Base-by-base conservation (phyloP, 2,329 filamentous ascomycete species). In the Cladobotryum protrusum region DNA sequence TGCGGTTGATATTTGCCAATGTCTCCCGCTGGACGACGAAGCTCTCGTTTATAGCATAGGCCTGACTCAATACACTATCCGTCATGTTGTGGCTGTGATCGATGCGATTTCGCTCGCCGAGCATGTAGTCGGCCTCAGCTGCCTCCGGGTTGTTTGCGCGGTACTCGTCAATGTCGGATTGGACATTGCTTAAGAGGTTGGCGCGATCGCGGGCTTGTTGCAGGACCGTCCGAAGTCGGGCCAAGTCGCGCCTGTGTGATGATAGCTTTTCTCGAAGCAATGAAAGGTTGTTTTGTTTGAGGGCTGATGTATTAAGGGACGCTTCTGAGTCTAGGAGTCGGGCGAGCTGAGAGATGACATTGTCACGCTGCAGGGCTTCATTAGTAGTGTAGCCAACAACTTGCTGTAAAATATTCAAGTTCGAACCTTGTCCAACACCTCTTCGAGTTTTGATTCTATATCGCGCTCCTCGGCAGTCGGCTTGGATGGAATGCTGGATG, bases 241-340 rank as follows among this genome's bases (percentile, higher is more conserved):
- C 69, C 35, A 96, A 81, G 68, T 97, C 92, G 56, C 85, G 85
- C 54, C 85, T 83, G 73, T 99, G 92, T 65, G 95, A 87, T 35
- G 82, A 75, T 14, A 97, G 84, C 66, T 96, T 86, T 72, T 96
- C 91, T 57, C 89, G 87, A 60, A 97, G 89, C 29, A 95, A 86
- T 52, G 88, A 79, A 35, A 99, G 83, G 67, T 97, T 96, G 73
- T 92, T 96, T 63, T 96, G 91, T 72, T 97, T 97, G n/a, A 96
- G 80, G 49, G 91, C 90, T 35, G 92, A 97, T 41, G 90, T 85
- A 45, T 87, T 89, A 52, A 95, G 81, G 49, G 85, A 78, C 18
- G 90, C 83, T 77, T 97, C 92, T 50, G 91, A 95, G 73, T 97
- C 92, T 59, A 97, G 87, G 48, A 96, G 84, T 52, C 92, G 88